phyloP scores from a whole-genome alignment of 441 rosid genomes.

The Brassica balearica region DNA sequence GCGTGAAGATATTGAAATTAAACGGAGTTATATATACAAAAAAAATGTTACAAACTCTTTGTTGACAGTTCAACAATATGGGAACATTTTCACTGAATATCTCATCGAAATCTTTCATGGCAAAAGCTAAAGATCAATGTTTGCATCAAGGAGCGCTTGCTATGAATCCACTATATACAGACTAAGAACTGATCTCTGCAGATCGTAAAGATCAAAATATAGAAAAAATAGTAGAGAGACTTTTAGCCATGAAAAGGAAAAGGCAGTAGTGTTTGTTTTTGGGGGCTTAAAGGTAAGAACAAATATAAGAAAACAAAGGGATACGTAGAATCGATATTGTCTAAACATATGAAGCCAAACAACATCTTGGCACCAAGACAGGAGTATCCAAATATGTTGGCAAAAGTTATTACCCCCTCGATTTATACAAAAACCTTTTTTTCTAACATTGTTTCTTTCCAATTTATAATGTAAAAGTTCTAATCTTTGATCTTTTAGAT shows the following conservation, averaged over 20 bases:
- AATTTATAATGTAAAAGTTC: too few relatives aligned
- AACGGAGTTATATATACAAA: neutral
- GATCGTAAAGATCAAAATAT: constrained; percentile 4
- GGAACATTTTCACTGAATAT: neutral
- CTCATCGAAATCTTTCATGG: neutral
- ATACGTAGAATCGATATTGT: constrained; percentile 43
- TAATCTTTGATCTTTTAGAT: too few relatives aligned
- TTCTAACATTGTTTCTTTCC: neutral
- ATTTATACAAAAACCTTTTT: constrained; percentile 14
- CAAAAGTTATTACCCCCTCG: constrained; percentile 40
- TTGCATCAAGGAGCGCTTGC: neutral
- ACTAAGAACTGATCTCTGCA: neutral
- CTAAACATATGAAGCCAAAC: constrained; percentile 46
- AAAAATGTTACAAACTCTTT: neutral
- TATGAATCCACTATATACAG: neutral
- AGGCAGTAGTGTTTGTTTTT: constrained; percentile 26
- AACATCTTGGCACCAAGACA: constrained; percentile 43
- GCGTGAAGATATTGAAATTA: neutral
- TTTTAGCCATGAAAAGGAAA: constrained; percentile 33
- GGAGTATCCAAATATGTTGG: constrained; percentile 46
- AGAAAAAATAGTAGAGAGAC: constrained; percentile 4
- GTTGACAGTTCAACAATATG: neutral
- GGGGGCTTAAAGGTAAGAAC: constrained; percentile 29
- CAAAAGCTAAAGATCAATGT: neutral
- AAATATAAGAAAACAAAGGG: constrained; percentile 42